Percentiles rank a stretch among this genome's conserved stretches.
Evolutionary conservation across 345 rosid genomes (phyloP).

Genomic region (Syzygium grande): DNA sequence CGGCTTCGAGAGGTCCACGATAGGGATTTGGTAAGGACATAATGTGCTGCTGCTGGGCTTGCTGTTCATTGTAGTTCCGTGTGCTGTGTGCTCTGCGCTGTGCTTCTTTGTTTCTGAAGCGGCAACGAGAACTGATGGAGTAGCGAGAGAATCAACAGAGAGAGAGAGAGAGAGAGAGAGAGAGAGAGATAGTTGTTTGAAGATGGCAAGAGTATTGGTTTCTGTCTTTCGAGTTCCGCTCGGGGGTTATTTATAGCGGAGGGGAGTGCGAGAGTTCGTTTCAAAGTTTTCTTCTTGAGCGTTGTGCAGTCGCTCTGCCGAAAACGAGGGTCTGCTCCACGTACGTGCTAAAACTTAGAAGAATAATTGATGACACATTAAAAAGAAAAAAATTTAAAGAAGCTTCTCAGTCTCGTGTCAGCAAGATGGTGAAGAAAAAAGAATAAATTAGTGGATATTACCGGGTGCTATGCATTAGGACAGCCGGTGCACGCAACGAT

Average conservation of each 20-base stretch:
- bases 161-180: not conserved
- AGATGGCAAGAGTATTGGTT: not conserved
- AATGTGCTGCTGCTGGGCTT: not conserved
- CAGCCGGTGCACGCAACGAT: not conserved
- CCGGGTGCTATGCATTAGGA: not conserved
- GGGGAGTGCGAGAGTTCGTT: not conserved
- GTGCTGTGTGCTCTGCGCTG: not conserved
- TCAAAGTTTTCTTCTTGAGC: not conserved
- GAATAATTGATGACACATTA: not conserved
- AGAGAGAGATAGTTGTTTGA: not conserved
- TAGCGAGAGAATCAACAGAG: not conserved
- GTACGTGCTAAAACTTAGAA: not conserved
- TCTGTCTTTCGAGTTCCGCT: not conserved
- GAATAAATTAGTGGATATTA: no score
- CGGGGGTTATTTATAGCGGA: not conserved
- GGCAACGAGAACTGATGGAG: not conserved
- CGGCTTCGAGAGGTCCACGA: slow-evolving; percentile 19
- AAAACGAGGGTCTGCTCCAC: not conserved
- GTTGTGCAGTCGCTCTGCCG: not conserved
- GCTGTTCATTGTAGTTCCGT: not conserved
- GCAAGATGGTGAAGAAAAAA: no score
- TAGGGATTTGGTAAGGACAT: slow-evolving; percentile 5
- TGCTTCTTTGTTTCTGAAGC: not conserved
- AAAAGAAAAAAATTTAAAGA: not conserved
- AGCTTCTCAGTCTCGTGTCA: not conserved